Conservation (phyloP, 164 flowering plant genomes). For the Liquidambar formosana region DNA sequence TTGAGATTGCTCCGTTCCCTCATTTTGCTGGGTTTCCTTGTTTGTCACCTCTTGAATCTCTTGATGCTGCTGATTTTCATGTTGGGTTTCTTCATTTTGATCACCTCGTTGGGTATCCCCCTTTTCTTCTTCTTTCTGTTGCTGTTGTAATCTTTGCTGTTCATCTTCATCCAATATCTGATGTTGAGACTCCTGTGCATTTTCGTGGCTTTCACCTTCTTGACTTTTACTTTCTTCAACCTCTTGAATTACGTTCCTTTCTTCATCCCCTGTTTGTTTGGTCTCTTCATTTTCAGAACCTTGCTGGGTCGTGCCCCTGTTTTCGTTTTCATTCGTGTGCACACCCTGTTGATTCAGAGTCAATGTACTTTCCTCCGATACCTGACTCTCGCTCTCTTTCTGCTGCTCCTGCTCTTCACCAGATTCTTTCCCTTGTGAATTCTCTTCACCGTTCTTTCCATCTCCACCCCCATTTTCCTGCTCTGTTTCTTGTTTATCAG, state of each 20-base stretch:
- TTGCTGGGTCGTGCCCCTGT: neutral
- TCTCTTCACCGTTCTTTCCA: neutral
- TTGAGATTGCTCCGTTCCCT: constrained; percentile 1
- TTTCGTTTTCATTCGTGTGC: constrained; percentile 1
- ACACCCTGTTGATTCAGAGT: constrained; percentile 36
- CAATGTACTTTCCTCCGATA: constrained; percentile 40
- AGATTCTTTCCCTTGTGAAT: constrained; percentile 13
- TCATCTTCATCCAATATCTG: constrained; percentile 21
- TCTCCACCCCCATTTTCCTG: neutral
- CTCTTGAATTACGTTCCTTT: neutral
- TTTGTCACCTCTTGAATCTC: constrained; percentile 11
- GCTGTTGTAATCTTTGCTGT: constrained; percentile 11
- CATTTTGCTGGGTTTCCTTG: constrained; percentile 17
- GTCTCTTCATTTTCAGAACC: constrained; percentile 12
- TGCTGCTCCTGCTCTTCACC: constrained; percentile 27
- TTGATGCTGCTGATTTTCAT: neutral
- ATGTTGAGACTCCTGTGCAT: constrained; percentile 4
- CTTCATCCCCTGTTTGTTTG: constrained; percentile 6
- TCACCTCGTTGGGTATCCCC: constrained; percentile 4
- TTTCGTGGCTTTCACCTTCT: constrained; percentile 1
- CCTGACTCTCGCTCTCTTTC: constrained; percentile 24
- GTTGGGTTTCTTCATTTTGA: neutral
- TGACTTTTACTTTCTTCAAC: neutral
- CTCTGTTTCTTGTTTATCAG: constrained; percentile 1
- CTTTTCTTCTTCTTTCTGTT: constrained; percentile 14